phyloP scores from a whole-genome alignment of 352 stramenopile genomes.

The Pythium aristosporum region DNA sequence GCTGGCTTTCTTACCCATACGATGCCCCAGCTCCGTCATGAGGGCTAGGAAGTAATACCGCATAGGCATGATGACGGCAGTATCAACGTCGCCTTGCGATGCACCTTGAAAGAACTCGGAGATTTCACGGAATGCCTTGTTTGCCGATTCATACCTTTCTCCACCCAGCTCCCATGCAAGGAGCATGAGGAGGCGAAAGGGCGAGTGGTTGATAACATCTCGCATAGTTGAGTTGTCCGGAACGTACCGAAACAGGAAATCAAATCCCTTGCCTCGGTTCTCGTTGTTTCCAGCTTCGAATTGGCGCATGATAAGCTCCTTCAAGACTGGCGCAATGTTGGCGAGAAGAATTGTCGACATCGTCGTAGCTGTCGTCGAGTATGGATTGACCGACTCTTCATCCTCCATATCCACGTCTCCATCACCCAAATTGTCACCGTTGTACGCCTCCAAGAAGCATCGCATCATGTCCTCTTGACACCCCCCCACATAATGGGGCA shows the following conservation, averaged over 20 bases:
- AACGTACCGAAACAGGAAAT: conserved; percentile 41
- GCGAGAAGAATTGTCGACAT: conserved; percentile 29
- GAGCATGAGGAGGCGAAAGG: conserved; percentile 33
- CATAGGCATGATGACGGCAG: conserved; percentile 54
- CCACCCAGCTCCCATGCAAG: conserved; percentile 40
- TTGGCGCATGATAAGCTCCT: conserved; percentile 43
- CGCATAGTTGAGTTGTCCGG: conserved; percentile 34
- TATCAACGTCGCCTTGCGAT: conserved; percentile 19
- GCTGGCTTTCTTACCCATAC: conserved; percentile 47
- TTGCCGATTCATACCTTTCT: conserved; percentile 29
- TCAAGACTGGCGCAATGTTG: conserved; percentile 34
- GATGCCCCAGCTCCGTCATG: conserved; percentile 79
- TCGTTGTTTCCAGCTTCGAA: conserved; percentile 33
- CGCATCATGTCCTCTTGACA: conserved; percentile 31
- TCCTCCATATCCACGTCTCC: conserved; percentile 31
- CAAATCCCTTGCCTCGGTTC: conserved; percentile 33
- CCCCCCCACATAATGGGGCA: conserved; percentile 34
- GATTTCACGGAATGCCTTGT: conserved; percentile 37
- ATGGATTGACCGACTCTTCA: conserved; percentile 19
- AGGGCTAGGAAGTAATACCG: conserved; percentile 74
- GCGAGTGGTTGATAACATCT: conserved; percentile 35
- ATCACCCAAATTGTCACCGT: conserved; percentile 15
- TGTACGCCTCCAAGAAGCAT: conserved; percentile 27
- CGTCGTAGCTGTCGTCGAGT: conserved; percentile 11
- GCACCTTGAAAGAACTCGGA: conserved; percentile 31